Evolutionary conservation across 306 rosid species (phyloP).

Genomic region (Ormosia semicastrata): DNA sequence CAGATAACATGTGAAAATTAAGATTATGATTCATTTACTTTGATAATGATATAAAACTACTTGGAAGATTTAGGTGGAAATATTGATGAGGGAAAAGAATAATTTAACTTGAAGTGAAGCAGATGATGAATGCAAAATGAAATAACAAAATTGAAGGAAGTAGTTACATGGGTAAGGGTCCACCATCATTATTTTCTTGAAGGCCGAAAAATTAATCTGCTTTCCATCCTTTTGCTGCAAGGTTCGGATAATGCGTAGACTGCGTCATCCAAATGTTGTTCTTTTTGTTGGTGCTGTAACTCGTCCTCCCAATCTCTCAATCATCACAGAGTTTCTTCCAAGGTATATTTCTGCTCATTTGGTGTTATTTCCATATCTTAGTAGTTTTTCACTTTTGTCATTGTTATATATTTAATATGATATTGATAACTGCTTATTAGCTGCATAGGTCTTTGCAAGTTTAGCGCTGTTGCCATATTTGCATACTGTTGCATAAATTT

Average conservation of each 20-base stretch:
- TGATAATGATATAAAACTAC: neutral
- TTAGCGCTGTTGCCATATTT: neutral
- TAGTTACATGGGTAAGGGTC: slow-evolving; percentile 16
- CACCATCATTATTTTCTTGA: slow-evolving; percentile 2
- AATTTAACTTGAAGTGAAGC: neutral
- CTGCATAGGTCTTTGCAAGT: slow-evolving; percentile 15
- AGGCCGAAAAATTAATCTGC: slow-evolving; percentile 5
- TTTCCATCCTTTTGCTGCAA: slow-evolving; percentile 39
- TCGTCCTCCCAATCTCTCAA: slow-evolving; percentile 95
- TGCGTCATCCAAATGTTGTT: slow-evolving; percentile 97
- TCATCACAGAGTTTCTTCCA: slow-evolving; percentile 94
- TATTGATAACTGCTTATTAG: neutral
- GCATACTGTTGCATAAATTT: neutral
- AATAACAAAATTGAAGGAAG: neutral
- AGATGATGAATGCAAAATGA: neutral
- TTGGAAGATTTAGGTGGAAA: slow-evolving; percentile 8
- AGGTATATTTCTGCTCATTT: slow-evolving; percentile 50
- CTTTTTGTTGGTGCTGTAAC: slow-evolving; percentile 99
- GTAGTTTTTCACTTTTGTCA: neutral
- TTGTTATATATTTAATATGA: neutral
- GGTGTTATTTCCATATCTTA: neutral
- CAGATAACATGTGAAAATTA: neutral
- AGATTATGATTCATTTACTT: neutral
- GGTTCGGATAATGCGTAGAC: slow-evolving; percentile 96
- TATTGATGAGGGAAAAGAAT: slow-evolving; percentile 1